phyloP scores from a whole-genome alignment of 352 stramenopile genomes.

The Lagenidium sp. region DNA sequence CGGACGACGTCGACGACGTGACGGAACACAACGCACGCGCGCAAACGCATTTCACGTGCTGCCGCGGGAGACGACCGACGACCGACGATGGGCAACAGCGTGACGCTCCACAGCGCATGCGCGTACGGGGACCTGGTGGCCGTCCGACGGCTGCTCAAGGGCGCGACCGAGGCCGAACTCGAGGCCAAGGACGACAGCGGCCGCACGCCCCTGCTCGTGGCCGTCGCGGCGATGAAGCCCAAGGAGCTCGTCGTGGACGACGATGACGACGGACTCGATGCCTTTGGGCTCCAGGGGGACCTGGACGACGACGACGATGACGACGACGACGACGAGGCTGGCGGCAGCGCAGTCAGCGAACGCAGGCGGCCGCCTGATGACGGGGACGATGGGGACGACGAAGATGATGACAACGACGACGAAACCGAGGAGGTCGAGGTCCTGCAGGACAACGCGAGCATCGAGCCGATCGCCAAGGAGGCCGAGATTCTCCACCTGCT shows the following conservation, averaged over 20 bases:
- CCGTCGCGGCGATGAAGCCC: slow-evolving; percentile 49
- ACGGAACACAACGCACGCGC: neutral
- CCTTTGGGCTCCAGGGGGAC: slow-evolving; percentile 26
- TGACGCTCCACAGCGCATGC: slow-evolving; percentile 78
- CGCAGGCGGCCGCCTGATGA: neutral
- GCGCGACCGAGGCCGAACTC: slow-evolving; percentile 46
- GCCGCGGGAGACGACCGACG: no score
- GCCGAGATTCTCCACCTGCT: slow-evolving; percentile 71
- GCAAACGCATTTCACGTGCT: no score
- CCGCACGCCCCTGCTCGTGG: slow-evolving; percentile 64
- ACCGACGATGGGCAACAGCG: slow-evolving; percentile 64
- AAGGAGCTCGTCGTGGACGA: no score
- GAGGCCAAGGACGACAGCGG: slow-evolving; percentile 67
- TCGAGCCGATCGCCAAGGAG: slow-evolving; percentile 56
- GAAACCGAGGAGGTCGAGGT: slow-evolving; percentile 38
- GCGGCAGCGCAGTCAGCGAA: no score
- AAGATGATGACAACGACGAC: slow-evolving; percentile 7
- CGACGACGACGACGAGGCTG: slow-evolving; percentile 17
- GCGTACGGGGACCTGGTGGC: slow-evolving; percentile 54
- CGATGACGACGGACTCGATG: slow-evolving; percentile 25
- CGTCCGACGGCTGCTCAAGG: slow-evolving; percentile 53
- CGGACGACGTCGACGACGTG: no score
- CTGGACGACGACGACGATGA: slow-evolving; percentile 20
- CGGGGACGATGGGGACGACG: neutral
- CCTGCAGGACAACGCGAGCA: slow-evolving; percentile 32